These are phyloP conservation scores for Baffinella frigidus DNA, from an alignment of 208 protist genomes.

Conservation along the genomic window DNA sequence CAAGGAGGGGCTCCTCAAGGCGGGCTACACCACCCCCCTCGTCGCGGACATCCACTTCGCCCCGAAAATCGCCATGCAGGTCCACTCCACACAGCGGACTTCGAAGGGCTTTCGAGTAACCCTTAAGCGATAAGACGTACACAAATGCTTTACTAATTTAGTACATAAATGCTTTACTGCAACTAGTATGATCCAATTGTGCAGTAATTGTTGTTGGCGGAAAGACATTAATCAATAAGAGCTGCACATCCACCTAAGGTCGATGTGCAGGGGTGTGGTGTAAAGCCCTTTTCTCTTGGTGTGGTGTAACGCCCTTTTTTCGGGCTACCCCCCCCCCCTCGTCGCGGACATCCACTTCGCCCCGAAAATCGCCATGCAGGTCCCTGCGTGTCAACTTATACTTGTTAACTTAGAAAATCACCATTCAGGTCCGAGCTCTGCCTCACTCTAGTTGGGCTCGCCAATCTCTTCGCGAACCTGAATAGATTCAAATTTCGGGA, in stretches of 20 bases:
- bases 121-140: no score
- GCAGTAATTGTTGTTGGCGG: neutral
- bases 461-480: no score
- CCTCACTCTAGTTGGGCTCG: no score
- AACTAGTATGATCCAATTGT: neutral
- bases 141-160: no score
- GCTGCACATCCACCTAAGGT: neutral
- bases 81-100: neutral
- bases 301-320: no score
- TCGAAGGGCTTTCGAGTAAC: no score
- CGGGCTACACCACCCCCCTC: constrained; percentile 66
- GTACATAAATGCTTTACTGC: no score
- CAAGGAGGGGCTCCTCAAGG: constrained; percentile 44
- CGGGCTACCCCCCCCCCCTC: constrained; percentile 65
- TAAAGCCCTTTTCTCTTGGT: no score
- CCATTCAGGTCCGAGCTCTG: no score
- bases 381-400: no score
- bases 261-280: neutral
- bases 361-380: constrained; percentile 62
- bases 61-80: constrained; percentile 62
- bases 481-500: no score
- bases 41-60: constrained; percentile 72
- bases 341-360: constrained; percentile 72
- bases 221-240: neutral
- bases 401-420: no score